Evolutionary conservation across 306 rosid genomes (phyloP), one percentile per base, ranked within the genome.

Genomic region (Arachis hypogaea): DNA sequence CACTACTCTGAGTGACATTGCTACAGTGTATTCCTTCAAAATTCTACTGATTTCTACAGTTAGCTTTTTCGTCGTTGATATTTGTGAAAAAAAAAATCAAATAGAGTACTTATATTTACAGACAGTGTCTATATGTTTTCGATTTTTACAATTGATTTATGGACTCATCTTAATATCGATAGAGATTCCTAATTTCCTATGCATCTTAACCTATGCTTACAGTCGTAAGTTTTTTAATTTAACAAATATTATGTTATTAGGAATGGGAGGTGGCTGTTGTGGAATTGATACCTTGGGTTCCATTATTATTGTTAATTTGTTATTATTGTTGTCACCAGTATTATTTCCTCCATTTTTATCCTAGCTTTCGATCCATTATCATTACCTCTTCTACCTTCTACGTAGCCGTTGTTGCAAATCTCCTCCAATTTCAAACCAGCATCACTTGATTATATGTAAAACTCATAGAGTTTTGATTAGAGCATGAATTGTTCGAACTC

Each of bases 71-170:
- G 28, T 22, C 28, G 28, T 22, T 1, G 28, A 1, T 1, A 1
- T 22, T 22, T 22, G 28, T 22, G 85, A 80, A 74, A 66, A 78
- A 36, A 75, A 40, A 49, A 30, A 11, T 38, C 65, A 82, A 86
- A 86, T 85, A 69, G 12, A 55, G 11, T 29, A 43, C 41, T 55
- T 59, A 62, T 52, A 50, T 75, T 59, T 72, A 43, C 14, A 41
- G 36, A 56, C 63, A 3, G 47, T 76, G n/a, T 16, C 54, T 72
- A 30, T 56, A 14, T 72, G 7, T 58, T 36, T 57, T 66, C 14
- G 16, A 14, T 59, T 38, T 36, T 71, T 28, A 54, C 59, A 59
- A 58, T 45, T 74, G 75, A 12, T 66, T 33, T 14, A 43, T 40
- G 58, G 59, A 54, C 33, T 62, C 80, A 6, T 77, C 40, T 46